Base-by-base conservation (phyloP, 2,329 filamentous ascomycete genomes). In the Penicillium sp. region DNA sequence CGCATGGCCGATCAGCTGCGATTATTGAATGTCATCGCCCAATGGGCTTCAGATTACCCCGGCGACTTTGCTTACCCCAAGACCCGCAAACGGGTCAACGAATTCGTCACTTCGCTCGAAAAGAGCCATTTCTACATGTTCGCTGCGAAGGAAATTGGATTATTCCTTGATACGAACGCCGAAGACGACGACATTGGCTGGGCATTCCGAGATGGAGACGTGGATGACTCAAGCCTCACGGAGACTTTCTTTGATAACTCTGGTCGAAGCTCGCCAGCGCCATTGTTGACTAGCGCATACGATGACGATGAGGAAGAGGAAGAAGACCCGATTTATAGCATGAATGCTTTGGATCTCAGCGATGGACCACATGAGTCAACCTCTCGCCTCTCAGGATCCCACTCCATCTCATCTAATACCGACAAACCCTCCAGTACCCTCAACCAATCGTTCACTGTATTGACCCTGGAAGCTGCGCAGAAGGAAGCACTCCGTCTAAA, bases 101-200 rank as follows among this genome's bases (percentile, higher is more conserved):
- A 86, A 23, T 94, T 99, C 66, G 87, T 96, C 33, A 76, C 79
- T 18, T 83, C 87, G 40, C 77, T 97, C n/a, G 83, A 89, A 22
- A 83, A 82, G 5, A 89, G 90, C 60, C 87, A 90, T 9, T 89
- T 95, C 49, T 96, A 95, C 73, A 86, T 89, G 20, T 86, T 90
- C 18, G 90, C 92, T 3, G 89, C 91, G 3, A 88, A 90, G 63
- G 91, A 97, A 69, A 94, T 99, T 76, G 83, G 86, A 20, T 82
- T 83, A n/a, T 87, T 89, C 64, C 78, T 97, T 15, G 89, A 92
- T 44, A 80, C 82, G 48, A 87, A 92, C 1, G 79, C 85, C 6
- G 89, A 96, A 66, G 92, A 97, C 69, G 94, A 97, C 67, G 93
- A 99, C 69, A 89, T 89, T 0, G 87, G 89, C 12, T 99, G 94